A percentile compares a stretch with the other conserved stretches of the same genome.
These are phyloP conservation scores for Diaporthe citriasiana DNA, from an alignment of 2,329 filamentous ascomycete species.

Conservation along the genomic window DNA sequence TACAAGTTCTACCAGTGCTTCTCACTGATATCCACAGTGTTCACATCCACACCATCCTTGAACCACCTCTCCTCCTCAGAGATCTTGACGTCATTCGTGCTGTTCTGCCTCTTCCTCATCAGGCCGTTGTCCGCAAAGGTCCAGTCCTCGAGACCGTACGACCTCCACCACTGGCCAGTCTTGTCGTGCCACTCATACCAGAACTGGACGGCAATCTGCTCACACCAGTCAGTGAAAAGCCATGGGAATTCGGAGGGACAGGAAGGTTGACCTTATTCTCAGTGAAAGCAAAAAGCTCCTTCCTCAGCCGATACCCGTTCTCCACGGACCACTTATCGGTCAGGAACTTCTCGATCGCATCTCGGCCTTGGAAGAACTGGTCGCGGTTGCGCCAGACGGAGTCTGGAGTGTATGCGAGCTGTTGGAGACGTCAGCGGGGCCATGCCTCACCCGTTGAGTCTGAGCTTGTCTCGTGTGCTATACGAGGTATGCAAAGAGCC, in stretches of 20 bases:
- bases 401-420: conserved; percentile 78
- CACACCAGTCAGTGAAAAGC: background rate
- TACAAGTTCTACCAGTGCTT: conserved; percentile 71
- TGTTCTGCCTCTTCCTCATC: conserved; percentile 84
- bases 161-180: conserved; percentile 84
- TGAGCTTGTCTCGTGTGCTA: background rate
- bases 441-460: background rate
- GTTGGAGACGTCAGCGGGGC: background rate
- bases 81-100: conserved; percentile 79
- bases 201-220: conserved; percentile 85
- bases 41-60: conserved; percentile 76
- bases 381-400: conserved; percentile 86
- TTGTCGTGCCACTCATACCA: conserved; percentile 87
- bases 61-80: conserved; percentile 76
- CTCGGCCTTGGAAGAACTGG: conserved; percentile 77
- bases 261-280: conserved; percentile 70
- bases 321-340: conserved; percentile 82
- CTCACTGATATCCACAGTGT: conserved; percentile 75
- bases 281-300: conserved; percentile 85
- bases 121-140: conserved; percentile 78
- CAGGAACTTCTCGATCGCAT: conserved; percentile 77
- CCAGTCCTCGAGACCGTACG: conserved; percentile 87
- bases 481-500: background rate
- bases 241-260: background rate
- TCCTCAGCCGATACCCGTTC: conserved; percentile 79